phyloP scores from a whole-genome alignment of 495 filamentous ascomycete genomes.

The Talaromyces ruber region DNA sequence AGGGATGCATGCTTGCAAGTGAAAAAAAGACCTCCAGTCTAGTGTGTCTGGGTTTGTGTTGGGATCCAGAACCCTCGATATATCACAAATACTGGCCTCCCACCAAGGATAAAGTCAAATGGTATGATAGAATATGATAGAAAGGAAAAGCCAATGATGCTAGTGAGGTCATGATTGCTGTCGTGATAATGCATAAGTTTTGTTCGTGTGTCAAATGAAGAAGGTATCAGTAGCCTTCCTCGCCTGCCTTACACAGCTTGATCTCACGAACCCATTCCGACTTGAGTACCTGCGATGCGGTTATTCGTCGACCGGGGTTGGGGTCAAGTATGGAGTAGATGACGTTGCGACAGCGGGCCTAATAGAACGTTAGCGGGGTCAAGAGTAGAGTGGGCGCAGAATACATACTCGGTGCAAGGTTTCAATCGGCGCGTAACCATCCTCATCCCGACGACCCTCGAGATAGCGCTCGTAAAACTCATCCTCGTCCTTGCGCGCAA shows the following conservation, averaged over 20 bases:
- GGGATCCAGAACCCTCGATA: neutral
- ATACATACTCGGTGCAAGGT: slow-evolving; percentile 82
- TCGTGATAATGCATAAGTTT: slow-evolving; percentile 2
- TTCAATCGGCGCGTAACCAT: slow-evolving; percentile 94
- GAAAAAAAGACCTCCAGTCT: slow-evolving; percentile 6
- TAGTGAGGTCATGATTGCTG: neutral
- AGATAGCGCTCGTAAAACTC: slow-evolving; percentile 95
- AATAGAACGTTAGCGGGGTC: neutral
- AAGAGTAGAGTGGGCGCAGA: slow-evolving; percentile 2
- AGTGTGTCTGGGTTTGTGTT: neutral
- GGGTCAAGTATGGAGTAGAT: slow-evolving; percentile 98
- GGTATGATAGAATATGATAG: slow-evolving; percentile 13
- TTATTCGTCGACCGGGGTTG: slow-evolving; percentile 83
- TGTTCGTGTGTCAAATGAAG: neutral
- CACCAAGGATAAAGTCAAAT: neutral
- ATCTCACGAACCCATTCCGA: slow-evolving; percentile 98
- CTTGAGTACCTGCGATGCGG: slow-evolving; percentile 90
- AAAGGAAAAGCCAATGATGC: slow-evolving; percentile 12
- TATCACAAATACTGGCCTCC: slow-evolving; percentile 1
- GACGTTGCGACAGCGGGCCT: slow-evolving; percentile 97
- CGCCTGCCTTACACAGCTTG: slow-evolving; percentile 88
- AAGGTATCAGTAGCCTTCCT: slow-evolving; percentile 65
- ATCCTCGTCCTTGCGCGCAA: slow-evolving; percentile 90
- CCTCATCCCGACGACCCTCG: slow-evolving; percentile 83
- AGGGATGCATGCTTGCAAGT: neutral